These are phyloP conservation scores for Hippophae rhamnoides DNA, from an alignment of 306 rosid genomes.

Conservation along the genomic window DNA sequence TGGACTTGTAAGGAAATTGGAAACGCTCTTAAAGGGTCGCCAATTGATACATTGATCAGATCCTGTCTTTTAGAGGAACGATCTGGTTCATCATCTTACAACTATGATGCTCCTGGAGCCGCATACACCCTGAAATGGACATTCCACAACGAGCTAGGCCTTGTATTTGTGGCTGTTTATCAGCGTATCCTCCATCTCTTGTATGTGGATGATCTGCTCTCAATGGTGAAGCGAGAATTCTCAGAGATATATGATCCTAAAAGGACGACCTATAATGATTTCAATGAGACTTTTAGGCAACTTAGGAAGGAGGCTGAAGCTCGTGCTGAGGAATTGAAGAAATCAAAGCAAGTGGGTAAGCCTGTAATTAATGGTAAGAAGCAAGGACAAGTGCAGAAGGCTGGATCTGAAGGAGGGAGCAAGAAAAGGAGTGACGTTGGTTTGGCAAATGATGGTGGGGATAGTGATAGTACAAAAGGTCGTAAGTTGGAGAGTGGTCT, in stretches of 20 bases:
- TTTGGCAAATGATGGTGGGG: conserved; percentile 40
- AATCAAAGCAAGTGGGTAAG: conserved; percentile 49
- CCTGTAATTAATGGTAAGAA: conserved; percentile 41
- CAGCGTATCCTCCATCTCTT: conserved; percentile 73
- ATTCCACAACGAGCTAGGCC: conserved; percentile 83
- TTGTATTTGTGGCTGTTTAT: conserved; percentile 84
- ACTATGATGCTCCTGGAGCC: conserved; percentile 74
- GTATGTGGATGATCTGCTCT: conserved; percentile 75
- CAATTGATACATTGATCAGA: conserved; percentile 81
- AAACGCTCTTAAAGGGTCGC: conserved; percentile 80
- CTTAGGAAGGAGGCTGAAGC: conserved; percentile 79
- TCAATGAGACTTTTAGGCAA: conserved; percentile 77
- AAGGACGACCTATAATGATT: conserved; percentile 48
- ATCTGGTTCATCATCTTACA: conserved; percentile 72
- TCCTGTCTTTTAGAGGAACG: conserved; percentile 93
- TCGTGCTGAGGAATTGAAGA: conserved; percentile 72
- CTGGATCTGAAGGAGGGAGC: conserved; percentile 51
- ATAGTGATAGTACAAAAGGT: conserved; percentile 34
- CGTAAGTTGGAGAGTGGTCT: conserved; percentile 53
- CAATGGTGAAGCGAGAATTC: conserved; percentile 68
- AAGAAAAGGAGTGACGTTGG: conserved; percentile 40
- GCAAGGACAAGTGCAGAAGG: conserved; percentile 54
- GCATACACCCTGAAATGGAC: conserved; percentile 91
- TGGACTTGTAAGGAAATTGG: conserved; percentile 86
- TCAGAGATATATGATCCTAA: conserved; percentile 56